phyloP scores from a whole-genome alignment of 108 stramenopile genomes.

The Cyclotella baltica region DNA sequence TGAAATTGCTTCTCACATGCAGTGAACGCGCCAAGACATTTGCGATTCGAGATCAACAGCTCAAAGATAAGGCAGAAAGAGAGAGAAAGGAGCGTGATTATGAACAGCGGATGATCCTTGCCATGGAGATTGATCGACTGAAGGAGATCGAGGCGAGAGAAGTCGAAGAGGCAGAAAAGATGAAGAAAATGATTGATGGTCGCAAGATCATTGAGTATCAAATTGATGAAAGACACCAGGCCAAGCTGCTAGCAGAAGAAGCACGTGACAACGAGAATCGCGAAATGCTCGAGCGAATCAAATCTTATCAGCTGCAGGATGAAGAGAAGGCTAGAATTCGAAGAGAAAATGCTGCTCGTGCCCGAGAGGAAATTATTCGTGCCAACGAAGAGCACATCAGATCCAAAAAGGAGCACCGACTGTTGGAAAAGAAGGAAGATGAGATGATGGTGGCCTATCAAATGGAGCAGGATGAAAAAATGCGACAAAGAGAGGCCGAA shows the following conservation, averaged over 20 bases:
- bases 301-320: slow-evolving; percentile 60
- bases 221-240: slow-evolving; percentile 63
- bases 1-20: slow-evolving; percentile 74
- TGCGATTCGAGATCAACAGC: slow-evolving; percentile 84
- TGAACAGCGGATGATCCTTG: slow-evolving; percentile 71
- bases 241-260: slow-evolving; percentile 70
- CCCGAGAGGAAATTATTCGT: slow-evolving; percentile 67
- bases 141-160: slow-evolving; percentile 70
- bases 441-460: slow-evolving; percentile 80
- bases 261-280: slow-evolving; percentile 83
- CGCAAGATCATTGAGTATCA: slow-evolving; percentile 79
- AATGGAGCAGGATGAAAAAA: slow-evolving; percentile 72
- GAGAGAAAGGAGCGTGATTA: slow-evolving; percentile 69
- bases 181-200: slow-evolving; percentile 68
- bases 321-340: slow-evolving; percentile 54
- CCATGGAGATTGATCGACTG: slow-evolving; percentile 80
- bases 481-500: slow-evolving; percentile 71
- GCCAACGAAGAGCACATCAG: slow-evolving; percentile 72
- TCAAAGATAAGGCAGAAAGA: slow-evolving; percentile 64
- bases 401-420: slow-evolving; percentile 51
- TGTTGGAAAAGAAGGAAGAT: slow-evolving; percentile 71
- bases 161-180: slow-evolving; percentile 61
- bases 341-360: slow-evolving; percentile 35
- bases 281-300: slow-evolving; percentile 66
- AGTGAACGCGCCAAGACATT: slow-evolving; percentile 76